phyloP scores from a whole-genome alignment of 768 basidiomycete genomes.

The Sutorius australiensis region DNA sequence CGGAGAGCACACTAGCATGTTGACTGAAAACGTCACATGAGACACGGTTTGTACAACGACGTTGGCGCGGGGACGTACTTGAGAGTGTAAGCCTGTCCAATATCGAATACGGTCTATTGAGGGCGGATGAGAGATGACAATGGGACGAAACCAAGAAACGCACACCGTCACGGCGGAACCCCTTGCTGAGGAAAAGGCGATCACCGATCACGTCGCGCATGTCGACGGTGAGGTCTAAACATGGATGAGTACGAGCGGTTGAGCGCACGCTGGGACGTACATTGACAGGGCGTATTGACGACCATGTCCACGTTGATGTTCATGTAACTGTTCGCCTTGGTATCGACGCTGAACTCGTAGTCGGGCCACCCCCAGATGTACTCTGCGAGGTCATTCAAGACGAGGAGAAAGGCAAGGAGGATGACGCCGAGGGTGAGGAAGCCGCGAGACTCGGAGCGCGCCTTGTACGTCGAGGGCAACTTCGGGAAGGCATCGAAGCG shows the following conservation, averaged over 20 bases:
- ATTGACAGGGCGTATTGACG: slow-evolving; percentile 89
- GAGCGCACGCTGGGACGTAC: slow-evolving; percentile 48
- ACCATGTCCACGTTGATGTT: slow-evolving; percentile 90
- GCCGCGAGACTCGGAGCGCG: slow-evolving; percentile 74
- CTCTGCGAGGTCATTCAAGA: slow-evolving; percentile 87
- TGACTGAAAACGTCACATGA: slow-evolving; percentile 14
- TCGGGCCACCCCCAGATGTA: slow-evolving; percentile 94
- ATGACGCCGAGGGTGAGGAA: slow-evolving; percentile 73
- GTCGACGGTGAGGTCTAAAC: slow-evolving; percentile 78
- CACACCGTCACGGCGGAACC: slow-evolving; percentile 83
- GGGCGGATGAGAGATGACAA: neutral
- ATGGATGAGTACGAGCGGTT: neutral
- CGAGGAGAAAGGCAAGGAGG: slow-evolving; percentile 63
- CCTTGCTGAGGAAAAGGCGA: slow-evolving; percentile 75
- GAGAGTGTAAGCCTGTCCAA: slow-evolving; percentile 73
- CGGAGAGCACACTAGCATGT: slow-evolving; percentile 64
- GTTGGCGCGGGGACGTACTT: slow-evolving; percentile 38
- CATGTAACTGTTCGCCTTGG: slow-evolving; percentile 54
- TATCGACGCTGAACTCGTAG: slow-evolving; percentile 85
- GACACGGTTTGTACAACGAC: neutral
- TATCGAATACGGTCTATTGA: slow-evolving; percentile 68
- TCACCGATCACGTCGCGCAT: slow-evolving; percentile 93
- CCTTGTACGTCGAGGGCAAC: slow-evolving; percentile 75
- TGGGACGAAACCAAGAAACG: slow-evolving; percentile 19
- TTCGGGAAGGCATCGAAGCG: slow-evolving; percentile 88